Evolutionary conservation across 176 grass and related monocot genomes (phyloP), one percentile per base, ranked within the genome.

Genomic region (Carex scoparia): DNA sequence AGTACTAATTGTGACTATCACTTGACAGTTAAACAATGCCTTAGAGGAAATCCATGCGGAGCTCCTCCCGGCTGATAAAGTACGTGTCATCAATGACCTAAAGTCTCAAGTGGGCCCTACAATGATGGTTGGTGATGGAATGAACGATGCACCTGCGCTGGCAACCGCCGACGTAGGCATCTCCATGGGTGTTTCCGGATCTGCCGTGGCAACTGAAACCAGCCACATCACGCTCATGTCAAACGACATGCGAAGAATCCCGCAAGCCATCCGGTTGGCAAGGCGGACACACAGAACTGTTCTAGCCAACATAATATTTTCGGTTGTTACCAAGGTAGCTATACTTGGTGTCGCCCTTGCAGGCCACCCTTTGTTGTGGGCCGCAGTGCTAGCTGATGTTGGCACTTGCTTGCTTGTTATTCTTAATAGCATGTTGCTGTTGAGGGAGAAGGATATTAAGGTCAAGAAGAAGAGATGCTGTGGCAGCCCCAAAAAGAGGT

Each of bases 211-310:
- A 68, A 96, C 89, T 84, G 93, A 99, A 83, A 99, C 97, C 0
- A 92, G 97, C 80, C 93, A 99, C 79, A 87, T 99, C 33, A 96
- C 97, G 35, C 86, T 99, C 61, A 95, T 99, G 97, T 99, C 97
- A 3, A 96, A 94, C 11, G 97, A 99, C 86, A 94, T 99, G 54
- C 84, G 90, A 19, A 89, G 88, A 88, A 96, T 99, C 48, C 91
- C 97, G 33, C 89, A 87, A 81, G 91, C 89, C 54, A 46, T 99
- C 63, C 86, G 72, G 62, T 69, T 99, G 13, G 97, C 90, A 58
- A 90, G 89, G 84, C 89, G 90, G 84, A 96, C 97, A 18, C 86
- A 87, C 63, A 57, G 83, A 56, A 99, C 91, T 51, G 88, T 99
- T 59, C 61, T 87, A 2, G 59, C 83, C 79, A 99, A 99, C 87